Evolutionary conservation across 495 filamentous ascomycete species (phyloP), one percentile per base, ranked within the genome.

Genomic region (Talaromyces stipitatus): DNA sequence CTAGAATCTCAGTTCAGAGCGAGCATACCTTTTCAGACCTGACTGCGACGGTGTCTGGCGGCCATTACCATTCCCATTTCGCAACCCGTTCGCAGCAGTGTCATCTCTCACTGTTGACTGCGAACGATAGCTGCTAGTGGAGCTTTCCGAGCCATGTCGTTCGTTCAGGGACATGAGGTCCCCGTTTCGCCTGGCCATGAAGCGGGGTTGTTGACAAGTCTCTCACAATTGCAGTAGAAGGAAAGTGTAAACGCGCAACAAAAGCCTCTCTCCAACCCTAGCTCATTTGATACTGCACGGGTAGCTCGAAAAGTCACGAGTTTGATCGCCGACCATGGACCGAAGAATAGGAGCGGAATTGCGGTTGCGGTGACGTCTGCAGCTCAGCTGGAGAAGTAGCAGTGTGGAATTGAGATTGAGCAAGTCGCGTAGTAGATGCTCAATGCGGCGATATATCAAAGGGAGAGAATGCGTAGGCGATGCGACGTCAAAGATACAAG

Each of bases 101-200:
- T 61, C 61, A 30, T 75, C 72, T 57, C 64, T 73, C 24, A 79
- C 64, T 4, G 72, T 79, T 27, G 75, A 74, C 50, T 79, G 74
- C n/a, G 76, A 74, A 26, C 68, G 60, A 58, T 66, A 74, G 60
- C 74, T 76, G 18, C 64, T 67, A 28, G 67, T 73, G 26, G 75
- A 72, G 67, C 72, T 75, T 54, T 67, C 74, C 9, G 76, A 76
- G 56, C 68, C 76, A 65, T 76, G 71, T 45, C 75, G 68, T 27
- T 65, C 66, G 58, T 70, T 67, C 26, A 66, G 48, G 60, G 61
- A 63, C 27, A 72, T 64, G 30, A 62, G 64, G 43, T 68, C 69
- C 18, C 61, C 55, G 43, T 57, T 51, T 29, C 29, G 41, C 43
- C 32, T 57, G 2, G 55, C 55, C 55, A 57, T 57, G 23, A 18